Conservation (phyloP, 2,329 filamentous ascomycete genomes). For the Xylariaceae sp. region DNA sequence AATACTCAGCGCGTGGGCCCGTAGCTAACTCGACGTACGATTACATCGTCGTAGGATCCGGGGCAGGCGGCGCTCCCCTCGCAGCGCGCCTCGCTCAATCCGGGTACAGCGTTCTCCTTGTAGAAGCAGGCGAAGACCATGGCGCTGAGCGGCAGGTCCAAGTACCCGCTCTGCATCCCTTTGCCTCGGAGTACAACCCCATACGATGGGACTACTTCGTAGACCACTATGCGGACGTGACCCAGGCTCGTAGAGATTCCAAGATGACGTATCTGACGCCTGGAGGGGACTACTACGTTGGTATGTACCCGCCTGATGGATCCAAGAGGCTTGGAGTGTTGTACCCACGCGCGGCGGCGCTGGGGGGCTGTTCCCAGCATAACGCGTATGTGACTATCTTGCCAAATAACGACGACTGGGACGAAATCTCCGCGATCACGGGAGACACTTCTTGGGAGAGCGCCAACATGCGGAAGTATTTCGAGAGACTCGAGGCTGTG, state of each 20-base stretch:
- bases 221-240: slow-evolving; percentile 62
- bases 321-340: no score
- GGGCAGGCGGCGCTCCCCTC: slow-evolving; percentile 64
- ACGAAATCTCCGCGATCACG: no score
- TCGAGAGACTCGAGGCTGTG: no score
- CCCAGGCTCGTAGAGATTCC: slow-evolving; percentile 59
- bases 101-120: slow-evolving; percentile 63
- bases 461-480: no score
- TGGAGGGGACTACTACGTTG: slow-evolving; percentile 57
- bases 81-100: slow-evolving; percentile 64
- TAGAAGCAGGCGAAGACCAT: slow-evolving; percentile 66
- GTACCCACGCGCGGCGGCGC: no score
- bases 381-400: no score
- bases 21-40: slow-evolving; percentile 56
- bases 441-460: no score
- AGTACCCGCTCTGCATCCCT: slow-evolving; percentile 60
- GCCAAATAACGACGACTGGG: no score
- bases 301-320: no score
- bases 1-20: slow-evolving; percentile 18
- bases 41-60: slow-evolving; percentile 69
- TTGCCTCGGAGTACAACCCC: slow-evolving; percentile 60
- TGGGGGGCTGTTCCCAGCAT: no score
- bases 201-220: slow-evolving; percentile 70
- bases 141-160: slow-evolving; percentile 56
- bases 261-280: slow-evolving; percentile 64